A percentile compares a stretch with the other conserved stretches of the same genome.
These are phyloP conservation scores for Russula compacta DNA, from an alignment of 768 basidiomycete genomes.

Conservation along the genomic window DNA sequence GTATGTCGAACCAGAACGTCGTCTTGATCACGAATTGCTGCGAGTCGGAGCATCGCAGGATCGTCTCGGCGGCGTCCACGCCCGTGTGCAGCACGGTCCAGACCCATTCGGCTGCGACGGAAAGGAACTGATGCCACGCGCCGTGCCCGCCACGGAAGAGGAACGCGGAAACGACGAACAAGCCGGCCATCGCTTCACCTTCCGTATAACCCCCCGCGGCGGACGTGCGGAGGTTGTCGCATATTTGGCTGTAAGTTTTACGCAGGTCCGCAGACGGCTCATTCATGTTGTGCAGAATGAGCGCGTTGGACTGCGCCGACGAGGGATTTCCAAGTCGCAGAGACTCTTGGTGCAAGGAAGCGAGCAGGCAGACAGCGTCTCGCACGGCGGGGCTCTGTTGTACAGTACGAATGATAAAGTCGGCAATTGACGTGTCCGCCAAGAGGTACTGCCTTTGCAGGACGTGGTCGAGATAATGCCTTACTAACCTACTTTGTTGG, in stretches of 20 bases:
- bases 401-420: conserved; percentile 44
- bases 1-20: conserved; percentile 81
- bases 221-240: conserved; percentile 17
- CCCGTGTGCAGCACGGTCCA: conserved; percentile 35
- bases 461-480: conserved; percentile 52
- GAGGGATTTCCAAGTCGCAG: conserved; percentile 17
- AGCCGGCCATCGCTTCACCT: conserved; percentile 70
- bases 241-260: conserved; percentile 21
- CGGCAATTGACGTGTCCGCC: conserved; percentile 39
- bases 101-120: conserved; percentile 51
- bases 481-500: conserved; percentile 25
- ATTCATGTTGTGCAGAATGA: neutral
- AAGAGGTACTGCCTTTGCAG: conserved; percentile 63
- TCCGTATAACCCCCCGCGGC: conserved; percentile 30
- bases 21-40: conserved; percentile 72
- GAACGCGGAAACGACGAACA: conserved; percentile 67
- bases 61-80: conserved; percentile 35
- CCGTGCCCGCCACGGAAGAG: conserved; percentile 73
- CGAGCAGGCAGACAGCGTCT: conserved; percentile 53
- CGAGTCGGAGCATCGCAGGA: conserved; percentile 40
- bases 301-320: neutral
- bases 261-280: conserved; percentile 11
- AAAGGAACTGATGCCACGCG: conserved; percentile 58
- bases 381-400: conserved; percentile 37
- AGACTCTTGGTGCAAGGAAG: conserved; percentile 44